A percentile compares a stretch with the other conserved stretches of the same genome.
These are phyloP conservation scores for Thelephora ganbajun DNA, from an alignment of 768 basidiomycete species.

Conservation along the genomic window DNA sequence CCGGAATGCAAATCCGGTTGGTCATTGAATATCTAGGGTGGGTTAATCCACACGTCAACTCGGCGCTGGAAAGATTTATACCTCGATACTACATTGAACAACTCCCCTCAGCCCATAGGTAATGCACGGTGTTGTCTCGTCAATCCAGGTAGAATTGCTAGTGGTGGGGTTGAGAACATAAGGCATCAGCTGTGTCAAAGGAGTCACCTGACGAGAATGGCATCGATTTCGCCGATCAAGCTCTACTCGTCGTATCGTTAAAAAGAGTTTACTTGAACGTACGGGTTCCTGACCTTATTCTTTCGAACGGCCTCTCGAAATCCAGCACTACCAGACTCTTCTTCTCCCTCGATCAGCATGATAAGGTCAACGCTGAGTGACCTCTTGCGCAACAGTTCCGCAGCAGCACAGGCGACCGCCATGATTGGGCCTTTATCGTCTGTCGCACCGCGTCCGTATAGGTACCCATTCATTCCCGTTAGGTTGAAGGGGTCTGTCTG, in stretches of 20 bases:
- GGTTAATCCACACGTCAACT: background rate
- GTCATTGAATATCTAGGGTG: constrained; percentile 45
- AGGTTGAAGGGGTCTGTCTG: constrained; percentile 71
- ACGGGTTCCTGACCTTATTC: constrained; percentile 43
- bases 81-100: constrained; percentile 73
- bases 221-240: constrained; percentile 72
- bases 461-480: constrained; percentile 73
- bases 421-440: constrained; percentile 96
- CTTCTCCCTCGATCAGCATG: constrained; percentile 90
- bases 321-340: constrained; percentile 85
- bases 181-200: background rate
- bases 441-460: constrained; percentile 83
- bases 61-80: constrained; percentile 12
- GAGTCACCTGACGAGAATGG: constrained; percentile 69
- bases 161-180: no score
- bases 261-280: no score
- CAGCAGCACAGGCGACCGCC: constrained; percentile 81
- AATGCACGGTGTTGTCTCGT: constrained; percentile 82
- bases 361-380: constrained; percentile 78
- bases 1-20: constrained; percentile 86
- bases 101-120: constrained; percentile 94
- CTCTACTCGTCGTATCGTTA: no score
- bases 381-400: constrained; percentile 57
- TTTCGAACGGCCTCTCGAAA: constrained; percentile 65
- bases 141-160: constrained; percentile 96